Evolutionary conservation across 371 early-diverging fungal species (phyloP), one percentile per base, ranked within the genome.

Genomic region (Fennellomyces sp.): DNA sequence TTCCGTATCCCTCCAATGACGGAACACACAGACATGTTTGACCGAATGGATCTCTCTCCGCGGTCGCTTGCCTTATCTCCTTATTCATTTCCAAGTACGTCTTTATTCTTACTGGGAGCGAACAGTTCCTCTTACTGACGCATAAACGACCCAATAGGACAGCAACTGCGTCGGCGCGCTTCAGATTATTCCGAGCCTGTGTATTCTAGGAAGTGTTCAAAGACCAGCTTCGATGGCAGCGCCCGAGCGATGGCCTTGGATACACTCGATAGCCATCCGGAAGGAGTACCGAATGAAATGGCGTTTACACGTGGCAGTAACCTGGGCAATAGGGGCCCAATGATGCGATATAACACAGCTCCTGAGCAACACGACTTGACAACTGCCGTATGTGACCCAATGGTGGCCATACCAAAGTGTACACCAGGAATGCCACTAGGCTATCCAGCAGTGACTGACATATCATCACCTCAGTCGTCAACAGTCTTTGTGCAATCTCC

Each of bases 1-100:
- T 85, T 85, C 60, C 71, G 85, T 5, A 73, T 82, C 33, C 81
- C 83, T 17, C 80, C 78, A 4, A 50, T 52, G 45, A 23, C 45
- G 4, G 45, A 45, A 45, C 45, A 45, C 23, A 21, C 45, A 21
- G 21, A 10, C 19, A 45, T 45, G 45, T 45, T 45, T 45, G 45
- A 45, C 23, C 2, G 8, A 17, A 39, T 39, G n/a, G 45, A 45
- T 8, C 23, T 21, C 23, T n/a, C 45, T 4, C n/a, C 45, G 23
- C 45, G 45, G n/a, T 10, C 45, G 4, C 21, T 45, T 17, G 45
- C 45, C 1, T 45, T 45, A 23, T 45, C 45, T 45, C 45, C 45
- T 23, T 45, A 45, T 21, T 13, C 15, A 41, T 45, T 45, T 45
- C n/a, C 21, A 45, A 45, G n/a, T n/a, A n/a, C n/a, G n/a, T n/a